Evolutionary conservation across 768 basidiomycete species (phyloP).

Genomic region (Pleurotus ostreatus): DNA sequence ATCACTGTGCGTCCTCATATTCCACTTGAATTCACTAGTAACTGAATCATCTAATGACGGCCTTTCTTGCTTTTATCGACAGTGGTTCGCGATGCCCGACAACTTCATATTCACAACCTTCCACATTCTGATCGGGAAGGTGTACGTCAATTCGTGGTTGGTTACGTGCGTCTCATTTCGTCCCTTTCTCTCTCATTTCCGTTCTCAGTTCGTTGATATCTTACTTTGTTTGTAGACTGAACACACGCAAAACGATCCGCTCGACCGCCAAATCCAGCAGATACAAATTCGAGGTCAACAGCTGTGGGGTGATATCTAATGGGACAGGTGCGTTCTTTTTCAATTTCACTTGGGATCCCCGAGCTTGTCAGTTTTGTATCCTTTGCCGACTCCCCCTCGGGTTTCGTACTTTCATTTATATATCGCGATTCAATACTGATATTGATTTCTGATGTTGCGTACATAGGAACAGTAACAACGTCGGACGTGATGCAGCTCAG

Average conservation of each 20-base stretch:
- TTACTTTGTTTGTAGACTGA: not conserved
- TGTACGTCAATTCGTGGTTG: not conserved
- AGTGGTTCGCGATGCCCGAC: constrained; percentile 1
- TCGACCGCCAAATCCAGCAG: not conserved
- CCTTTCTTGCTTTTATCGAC: too few relatives aligned
- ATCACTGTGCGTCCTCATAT: not conserved
- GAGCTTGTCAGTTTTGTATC: not conserved
- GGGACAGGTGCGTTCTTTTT: too few relatives aligned
- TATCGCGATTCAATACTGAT: not conserved
- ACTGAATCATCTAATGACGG: too few relatives aligned
- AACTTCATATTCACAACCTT: constrained; percentile 1
- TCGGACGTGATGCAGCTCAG: not conserved
- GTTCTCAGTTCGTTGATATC: not conserved
- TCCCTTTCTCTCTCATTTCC: not conserved
- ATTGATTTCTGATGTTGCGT: not conserved
- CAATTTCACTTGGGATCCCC: too few relatives aligned
- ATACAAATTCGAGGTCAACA: not conserved
- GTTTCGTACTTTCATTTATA: not conserved
- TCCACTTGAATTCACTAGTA: too few relatives aligned
- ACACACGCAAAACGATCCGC: not conserved
- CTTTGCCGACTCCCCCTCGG: not conserved
- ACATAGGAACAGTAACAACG: not conserved
- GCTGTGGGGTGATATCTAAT: not conserved
- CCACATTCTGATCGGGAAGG: not conserved
- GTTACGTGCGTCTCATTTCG: not conserved